Percentiles rank a stretch among this genome's conserved stretches.
Evolutionary conservation across 192 early-diverging fungal species (phyloP).

Genomic region (Phycomyces blakesleeanus): DNA sequence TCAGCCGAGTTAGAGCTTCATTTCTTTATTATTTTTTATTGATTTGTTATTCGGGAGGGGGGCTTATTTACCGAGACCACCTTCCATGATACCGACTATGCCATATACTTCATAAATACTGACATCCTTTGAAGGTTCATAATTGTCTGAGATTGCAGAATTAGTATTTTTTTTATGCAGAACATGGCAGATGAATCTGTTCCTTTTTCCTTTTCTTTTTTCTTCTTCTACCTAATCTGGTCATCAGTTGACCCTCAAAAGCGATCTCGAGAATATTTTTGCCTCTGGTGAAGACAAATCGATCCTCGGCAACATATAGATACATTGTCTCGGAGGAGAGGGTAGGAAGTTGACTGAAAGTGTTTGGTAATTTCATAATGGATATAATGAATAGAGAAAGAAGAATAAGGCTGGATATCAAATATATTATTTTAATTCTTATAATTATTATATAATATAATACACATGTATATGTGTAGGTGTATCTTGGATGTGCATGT

Average conservation of each 20-base stretch:
- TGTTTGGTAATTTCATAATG: background rate
- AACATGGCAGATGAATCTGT: background rate
- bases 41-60: background rate
- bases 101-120: conserved; percentile 26
- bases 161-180: background rate
- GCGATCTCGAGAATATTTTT: conserved; percentile 15
- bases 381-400: background rate
- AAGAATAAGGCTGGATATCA: background rate
- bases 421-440: too few relatives aligned
- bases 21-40: background rate
- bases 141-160: conserved; percentile 12
- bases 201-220: background rate
- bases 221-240: conserved; percentile 12
- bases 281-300: conserved; percentile 11
- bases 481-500: too few relatives aligned
- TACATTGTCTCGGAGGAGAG: background rate
- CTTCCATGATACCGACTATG: conserved; percentile 27
- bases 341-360: background rate
- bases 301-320: conserved; percentile 1
- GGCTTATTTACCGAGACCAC: conserved; percentile 7
- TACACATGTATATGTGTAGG: too few relatives aligned
- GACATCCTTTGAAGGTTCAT: conserved; percentile 8
- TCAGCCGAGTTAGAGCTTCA: background rate
- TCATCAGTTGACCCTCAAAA: conserved; percentile 21
- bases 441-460: too few relatives aligned